Evolutionary conservation across 768 basidiomycete species (phyloP), one percentile per base, ranked within the genome.

Genomic region (Boletus coccyginus): DNA sequence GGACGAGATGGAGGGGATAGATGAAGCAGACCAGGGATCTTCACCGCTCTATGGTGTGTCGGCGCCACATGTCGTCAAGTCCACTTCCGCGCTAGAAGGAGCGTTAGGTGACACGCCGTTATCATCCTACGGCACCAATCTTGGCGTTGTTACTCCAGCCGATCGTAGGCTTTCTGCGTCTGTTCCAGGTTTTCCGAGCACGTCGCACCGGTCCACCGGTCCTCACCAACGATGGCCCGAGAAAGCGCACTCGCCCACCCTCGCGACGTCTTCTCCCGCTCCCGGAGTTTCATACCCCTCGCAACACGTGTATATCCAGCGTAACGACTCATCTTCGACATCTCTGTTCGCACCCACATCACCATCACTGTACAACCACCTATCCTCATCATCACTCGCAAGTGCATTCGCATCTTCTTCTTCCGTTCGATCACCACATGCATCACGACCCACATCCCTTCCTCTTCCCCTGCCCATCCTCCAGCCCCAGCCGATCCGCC

Each of bases 401-500:
- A 62, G 68, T 60, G 70, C 70, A 53, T 60, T 71, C 33, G 42
- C 53, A 21, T 53, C 65, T 36, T 27, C 65, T 36, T 27, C 27
- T 27, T 56, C 60, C 45, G 53, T 40, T 13, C 59, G 58, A 44
- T 50, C 60, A 46, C 50, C 49, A 13, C 48, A 57, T 36, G 45
- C 60, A 47, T 57, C 64, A 52, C 61, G 63, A 53, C 51, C 55
- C 51, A 43, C 50, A 33, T 39, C 55, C 16, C 42, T 39, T 31
- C 68, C 24, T 8, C 21, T 21, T 31, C 68, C 24, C 10, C 21
- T 71, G 16, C 72, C 70, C n/a, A 71, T 71, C 21, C 21, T 66
- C 3, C 70, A 71, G 50, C 70, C 70, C 0, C 70, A 71, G 56
- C 70, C 70, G 48, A 72, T 71, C 41, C 70, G 70, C 0, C 72